A percentile compares a stretch with the other conserved stretches of the same genome.
phyloP scores from a whole-genome alignment of 176 grass and related monocot species.

The Thinopyrum elongatum region DNA sequence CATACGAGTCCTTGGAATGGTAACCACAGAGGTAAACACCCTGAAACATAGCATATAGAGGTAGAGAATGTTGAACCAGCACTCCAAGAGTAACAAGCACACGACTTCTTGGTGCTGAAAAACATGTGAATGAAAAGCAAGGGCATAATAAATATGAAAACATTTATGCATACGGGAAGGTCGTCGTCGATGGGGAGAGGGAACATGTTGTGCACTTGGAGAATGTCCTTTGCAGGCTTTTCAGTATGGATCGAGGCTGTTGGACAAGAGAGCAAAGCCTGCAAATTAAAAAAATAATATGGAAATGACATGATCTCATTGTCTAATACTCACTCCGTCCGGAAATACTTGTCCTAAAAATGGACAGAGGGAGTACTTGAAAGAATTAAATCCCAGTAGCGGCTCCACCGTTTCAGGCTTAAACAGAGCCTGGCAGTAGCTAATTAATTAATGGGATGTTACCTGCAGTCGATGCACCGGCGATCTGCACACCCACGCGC shows the following conservation, averaged over 20 bases:
- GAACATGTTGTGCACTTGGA: constrained; percentile 72
- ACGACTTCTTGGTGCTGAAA: too few relatives aligned
- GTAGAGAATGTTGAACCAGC: background rate
- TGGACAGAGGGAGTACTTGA: too few relatives aligned
- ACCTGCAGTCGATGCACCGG: constrained; percentile 82
- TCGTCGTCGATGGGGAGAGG: constrained; percentile 58
- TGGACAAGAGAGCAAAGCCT: constrained; percentile 84
- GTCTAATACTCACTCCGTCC: too few relatives aligned
- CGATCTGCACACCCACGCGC: constrained; percentile 37
- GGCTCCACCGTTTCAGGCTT: too few relatives aligned
- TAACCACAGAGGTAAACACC: constrained; percentile 82
- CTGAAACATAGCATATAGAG: constrained; percentile 7
- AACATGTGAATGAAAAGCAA: too few relatives aligned
- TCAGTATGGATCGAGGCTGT: background rate
- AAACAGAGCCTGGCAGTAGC: too few relatives aligned
- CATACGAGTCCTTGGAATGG: constrained; percentile 59
- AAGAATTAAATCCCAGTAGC: too few relatives aligned
- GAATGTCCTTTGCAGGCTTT: constrained; percentile 50
- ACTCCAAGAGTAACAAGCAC: too few relatives aligned
- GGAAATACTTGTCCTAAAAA: too few relatives aligned
- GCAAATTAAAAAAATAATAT: too few relatives aligned
- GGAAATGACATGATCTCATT: background rate
- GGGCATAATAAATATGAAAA: too few relatives aligned
- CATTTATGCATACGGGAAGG: constrained; percentile 42
- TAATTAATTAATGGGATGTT: background rate